Evolutionary conservation across 768 basidiomycete species (phyloP), one percentile per base, ranked within the genome.

Genomic region (Candolleomyces eurysporus): DNA sequence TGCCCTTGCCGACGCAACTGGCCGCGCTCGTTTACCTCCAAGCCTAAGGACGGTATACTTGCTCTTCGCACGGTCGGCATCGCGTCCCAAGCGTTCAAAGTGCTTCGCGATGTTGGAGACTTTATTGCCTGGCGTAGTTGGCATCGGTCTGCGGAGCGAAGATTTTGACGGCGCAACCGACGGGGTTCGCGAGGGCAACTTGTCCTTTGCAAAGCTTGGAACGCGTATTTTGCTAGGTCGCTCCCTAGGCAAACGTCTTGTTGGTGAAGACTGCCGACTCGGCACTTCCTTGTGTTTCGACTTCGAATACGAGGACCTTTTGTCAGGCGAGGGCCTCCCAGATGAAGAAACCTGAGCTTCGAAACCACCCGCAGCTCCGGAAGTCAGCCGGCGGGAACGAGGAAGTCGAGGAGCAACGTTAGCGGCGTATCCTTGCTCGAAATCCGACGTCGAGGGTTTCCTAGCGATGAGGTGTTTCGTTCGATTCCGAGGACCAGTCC

Each of bases 371-470:
- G 75, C 31, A 81, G 75, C 76, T 81, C 21, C 68, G 67, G 14
- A 71, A 72, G 43, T 64, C 81, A 82, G 10, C 84, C 84, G 36
- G 36, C 36, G 36, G 5, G 36, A 36, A 36, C 36, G 36, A 22
- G 89, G 76, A 65, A 92, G 88, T 64, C 84, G 82, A 2, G 93
- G 89, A 1, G 92, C 94, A 61, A 94, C 87, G 68, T 95, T 95
- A n/a, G 89, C 91, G 4, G 94, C 94, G 74, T 96, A 96, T 51
- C 94, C 87, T 59, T 90, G 86, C 74, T 96, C 95, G 58, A 93
- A 93, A 69, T 96, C 95, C 6, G 94, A 96, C 10, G 80, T 79
- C 9, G 89, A 88, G 43, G 84, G 74, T 64, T 85, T 86, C 68
- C 78, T 82, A 14, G 43, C 79, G 82, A 66, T 85, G 84, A 61